These are phyloP conservation scores for Exophiala bonariae DNA, from an alignment of 2,329 filamentous ascomycete genomes.

Conservation along the genomic window DNA sequence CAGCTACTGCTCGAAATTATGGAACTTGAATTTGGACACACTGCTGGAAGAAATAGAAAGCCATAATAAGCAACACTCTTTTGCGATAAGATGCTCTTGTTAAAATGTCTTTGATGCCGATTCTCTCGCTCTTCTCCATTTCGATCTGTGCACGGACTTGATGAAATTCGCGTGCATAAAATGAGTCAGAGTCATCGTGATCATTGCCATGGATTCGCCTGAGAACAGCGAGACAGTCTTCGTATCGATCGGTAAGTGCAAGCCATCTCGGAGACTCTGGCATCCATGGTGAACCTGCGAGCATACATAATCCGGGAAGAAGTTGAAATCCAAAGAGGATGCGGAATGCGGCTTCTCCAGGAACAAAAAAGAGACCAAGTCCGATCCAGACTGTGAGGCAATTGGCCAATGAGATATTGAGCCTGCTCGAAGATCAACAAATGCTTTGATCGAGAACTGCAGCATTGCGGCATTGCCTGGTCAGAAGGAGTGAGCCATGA, in stretches of 20 bases:
- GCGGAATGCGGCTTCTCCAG: conserved; percentile 1
- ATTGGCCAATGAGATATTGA: conserved; percentile 7
- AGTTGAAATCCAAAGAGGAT: conserved; percentile 10
- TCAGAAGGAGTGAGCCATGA: too few relatives aligned
- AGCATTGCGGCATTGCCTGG: too few relatives aligned
- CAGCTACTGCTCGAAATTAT: background rate
- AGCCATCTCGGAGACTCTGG: conserved; percentile 10
- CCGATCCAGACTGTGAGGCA: conserved; percentile 10
- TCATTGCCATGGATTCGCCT: conserved; percentile 4
- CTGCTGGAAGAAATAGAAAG: conserved; percentile 9
- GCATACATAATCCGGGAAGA: conserved; percentile 1
- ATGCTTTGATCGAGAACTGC: too few relatives aligned
- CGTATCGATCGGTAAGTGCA: conserved; percentile 1
- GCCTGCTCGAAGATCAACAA: too few relatives aligned
- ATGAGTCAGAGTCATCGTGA: conserved; percentile 1
- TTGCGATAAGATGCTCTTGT: conserved; percentile 7
- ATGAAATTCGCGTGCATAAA: conserved; percentile 9
- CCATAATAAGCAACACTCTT: conserved; percentile 10
- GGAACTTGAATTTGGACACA: background rate
- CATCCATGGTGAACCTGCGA: conserved; percentile 6
- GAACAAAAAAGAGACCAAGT: conserved; percentile 5
- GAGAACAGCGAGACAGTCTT: conserved; percentile 3
- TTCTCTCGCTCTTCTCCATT: conserved; percentile 5
- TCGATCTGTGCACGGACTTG: conserved; percentile 15
- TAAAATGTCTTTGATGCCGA: conserved; percentile 6